phyloP scores from a whole-genome alignment of 306 rosid species.

The Argentina anserina region DNA sequence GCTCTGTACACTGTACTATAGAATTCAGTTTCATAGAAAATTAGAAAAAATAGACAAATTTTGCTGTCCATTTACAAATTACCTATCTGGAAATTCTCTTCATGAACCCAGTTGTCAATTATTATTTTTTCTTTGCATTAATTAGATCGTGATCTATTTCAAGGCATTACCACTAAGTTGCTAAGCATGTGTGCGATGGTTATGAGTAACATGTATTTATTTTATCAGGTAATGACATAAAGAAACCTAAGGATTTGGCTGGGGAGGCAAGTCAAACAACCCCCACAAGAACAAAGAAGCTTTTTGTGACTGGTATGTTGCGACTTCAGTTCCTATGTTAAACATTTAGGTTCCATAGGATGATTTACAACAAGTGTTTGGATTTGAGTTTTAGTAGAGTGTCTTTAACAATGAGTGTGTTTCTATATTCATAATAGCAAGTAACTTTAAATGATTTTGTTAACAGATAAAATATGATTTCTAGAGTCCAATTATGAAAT shows the following conservation, averaged over 20 bases:
- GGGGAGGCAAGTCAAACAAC: constrained; percentile 30
- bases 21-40: neutral
- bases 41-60: neutral
- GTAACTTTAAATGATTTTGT: neutral
- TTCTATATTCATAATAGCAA: neutral
- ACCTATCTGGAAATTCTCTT: neutral
- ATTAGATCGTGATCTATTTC: neutral
- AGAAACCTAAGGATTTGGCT: constrained; percentile 21
- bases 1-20: neutral
- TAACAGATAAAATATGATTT: neutral
- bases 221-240: constrained; percentile 32
- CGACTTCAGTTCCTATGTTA: neutral
- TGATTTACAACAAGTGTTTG: neutral
- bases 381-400: neutral
- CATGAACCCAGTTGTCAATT: neutral
- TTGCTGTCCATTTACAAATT: neutral
- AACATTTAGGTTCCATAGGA: neutral
- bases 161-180: neutral
- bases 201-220: neutral
- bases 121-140: neutral
- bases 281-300: constrained; percentile 46
- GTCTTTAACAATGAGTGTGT: neutral
- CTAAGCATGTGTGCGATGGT: neutral
- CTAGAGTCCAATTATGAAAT: neutral
- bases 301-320: constrained; percentile 45